Evolutionary conservation across 345 rosid species (phyloP).

Genomic region (Linum trigynum): DNA sequence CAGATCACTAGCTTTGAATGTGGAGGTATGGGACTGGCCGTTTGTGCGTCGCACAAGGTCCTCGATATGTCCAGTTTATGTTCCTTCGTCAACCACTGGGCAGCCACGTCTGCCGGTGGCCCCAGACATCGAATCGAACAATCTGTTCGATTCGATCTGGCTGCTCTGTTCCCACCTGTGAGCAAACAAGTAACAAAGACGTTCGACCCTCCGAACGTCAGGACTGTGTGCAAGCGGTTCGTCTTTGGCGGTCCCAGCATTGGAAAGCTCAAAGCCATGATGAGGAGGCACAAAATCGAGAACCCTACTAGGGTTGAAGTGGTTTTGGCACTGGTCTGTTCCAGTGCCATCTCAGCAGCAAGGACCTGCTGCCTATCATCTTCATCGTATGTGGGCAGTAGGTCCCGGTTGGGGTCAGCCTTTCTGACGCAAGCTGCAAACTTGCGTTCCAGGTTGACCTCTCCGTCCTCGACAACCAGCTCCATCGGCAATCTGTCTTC

Average conservation of each 20-base stretch:
- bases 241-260: neutral
- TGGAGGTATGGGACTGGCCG: neutral
- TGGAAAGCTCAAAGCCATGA: neutral
- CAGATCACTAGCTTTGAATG: neutral
- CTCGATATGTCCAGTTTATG: neutral
- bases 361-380: too few relatives aligned
- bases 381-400: too few relatives aligned
- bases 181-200: neutral
- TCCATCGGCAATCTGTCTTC: too few relatives aligned
- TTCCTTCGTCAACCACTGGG: neutral
- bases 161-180: neutral
- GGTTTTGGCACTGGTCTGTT: constrained; percentile 1
- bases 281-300: neutral
- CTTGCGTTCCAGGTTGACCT: too few relatives aligned
- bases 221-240: neutral
- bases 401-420: neutral
- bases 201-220: neutral
- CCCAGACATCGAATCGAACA: too few relatives aligned
- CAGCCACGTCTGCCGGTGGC: too few relatives aligned
- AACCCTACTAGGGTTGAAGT: constrained; percentile 7
- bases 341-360: neutral
- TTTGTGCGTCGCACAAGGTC: neutral
- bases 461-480: too few relatives aligned
- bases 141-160: too few relatives aligned
- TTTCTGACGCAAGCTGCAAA: too few relatives aligned